A percentile compares a stretch with the other conserved stretches of the same genome.
Conservation (phyloP, 305 asterid genomes). For the Plantago coronopus region DNA sequence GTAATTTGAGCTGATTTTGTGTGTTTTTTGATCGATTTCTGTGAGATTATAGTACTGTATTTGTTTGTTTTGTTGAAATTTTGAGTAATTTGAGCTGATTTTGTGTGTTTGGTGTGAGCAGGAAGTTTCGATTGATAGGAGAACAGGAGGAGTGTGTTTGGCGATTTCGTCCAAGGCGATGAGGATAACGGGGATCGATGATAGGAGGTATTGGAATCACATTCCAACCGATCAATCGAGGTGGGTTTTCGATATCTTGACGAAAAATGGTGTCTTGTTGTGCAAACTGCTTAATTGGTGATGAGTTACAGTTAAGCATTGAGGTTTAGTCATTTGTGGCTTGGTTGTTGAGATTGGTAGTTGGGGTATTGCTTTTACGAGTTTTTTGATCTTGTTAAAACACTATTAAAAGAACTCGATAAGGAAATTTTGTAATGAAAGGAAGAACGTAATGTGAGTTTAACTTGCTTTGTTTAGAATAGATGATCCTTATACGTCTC, state of each 20-base stretch:
- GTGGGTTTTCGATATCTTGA: constrained; percentile 27
- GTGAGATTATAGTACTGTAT: no score
- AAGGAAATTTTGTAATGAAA: no score
- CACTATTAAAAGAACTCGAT: not conserved
- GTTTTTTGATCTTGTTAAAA: no score
- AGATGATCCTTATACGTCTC: not conserved
- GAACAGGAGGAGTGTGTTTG: constrained; percentile 60
- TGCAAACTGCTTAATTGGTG: constrained; percentile 8
- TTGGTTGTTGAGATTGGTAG: not conserved
- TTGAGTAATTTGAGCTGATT: not conserved
- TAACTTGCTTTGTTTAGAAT: not conserved
- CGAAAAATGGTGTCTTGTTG: not conserved
- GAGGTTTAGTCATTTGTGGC: not conserved
- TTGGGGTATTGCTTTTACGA: not conserved
- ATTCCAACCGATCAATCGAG: constrained; percentile 65
- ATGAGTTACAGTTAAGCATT: not conserved
- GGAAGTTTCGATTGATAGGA: constrained; percentile 84
- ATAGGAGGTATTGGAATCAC: constrained; percentile 85
- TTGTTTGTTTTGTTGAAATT: not conserved
- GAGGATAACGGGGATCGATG: constrained; percentile 83
- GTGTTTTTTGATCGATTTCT: no score
- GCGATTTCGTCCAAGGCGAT: constrained; percentile 69
- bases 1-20: no score
- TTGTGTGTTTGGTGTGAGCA: constrained; percentile 16
- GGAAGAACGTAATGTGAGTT: not conserved